Base-by-base conservation (phyloP, 78 protist species). In the Dictyostelium brefeldianum region DNA sequence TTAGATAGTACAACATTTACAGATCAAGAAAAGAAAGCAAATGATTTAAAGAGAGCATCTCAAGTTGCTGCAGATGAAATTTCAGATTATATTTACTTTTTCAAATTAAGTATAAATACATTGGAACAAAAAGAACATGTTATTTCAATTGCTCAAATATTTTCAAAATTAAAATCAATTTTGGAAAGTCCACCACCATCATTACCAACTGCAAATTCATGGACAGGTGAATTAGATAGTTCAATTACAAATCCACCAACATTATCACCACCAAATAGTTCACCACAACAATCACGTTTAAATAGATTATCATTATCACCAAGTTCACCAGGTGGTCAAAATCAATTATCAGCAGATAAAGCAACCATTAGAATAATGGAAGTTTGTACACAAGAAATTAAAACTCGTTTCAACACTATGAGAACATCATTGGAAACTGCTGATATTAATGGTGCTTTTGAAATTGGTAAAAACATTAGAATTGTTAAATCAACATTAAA, bases 1-100 rank as follows among this genome's bases (percentile, higher is more conserved):
- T 27, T 36, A 11, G 47, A 27, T 56, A 29, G n/a, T 2, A 31
- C 36, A 0, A 14, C 41, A 11, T 50, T 77, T 46, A 36, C 22
- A 10, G 83, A 56, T 14, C 81, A 84, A 41, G 84, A 87, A 15
- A 75, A 47, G 41, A 87, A 87, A 31, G 57, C 51, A 15, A 31
- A 43, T 46, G 93, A 87, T 18, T 31, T 87, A 43, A 87, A 87
- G 43, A 53, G 93, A 25, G 93, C 93, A 3, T 65, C 93, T 3
- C 93, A 87, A 27, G 41, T 65, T 10, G 84, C 93, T 5, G 43
- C 54, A 11, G 93, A 87, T 25, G 93, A 87, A 31, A 36, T 87
- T 8, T 22, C 70, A 18, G 93, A 87, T 25, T 87, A 87, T 31
- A 74, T 87, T 51, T 87, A 59, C 65, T 59, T 48, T 31, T 51